phyloP scores from a whole-genome alignment of 352 stramenopile species.

The Phytopythium vexans region DNA sequence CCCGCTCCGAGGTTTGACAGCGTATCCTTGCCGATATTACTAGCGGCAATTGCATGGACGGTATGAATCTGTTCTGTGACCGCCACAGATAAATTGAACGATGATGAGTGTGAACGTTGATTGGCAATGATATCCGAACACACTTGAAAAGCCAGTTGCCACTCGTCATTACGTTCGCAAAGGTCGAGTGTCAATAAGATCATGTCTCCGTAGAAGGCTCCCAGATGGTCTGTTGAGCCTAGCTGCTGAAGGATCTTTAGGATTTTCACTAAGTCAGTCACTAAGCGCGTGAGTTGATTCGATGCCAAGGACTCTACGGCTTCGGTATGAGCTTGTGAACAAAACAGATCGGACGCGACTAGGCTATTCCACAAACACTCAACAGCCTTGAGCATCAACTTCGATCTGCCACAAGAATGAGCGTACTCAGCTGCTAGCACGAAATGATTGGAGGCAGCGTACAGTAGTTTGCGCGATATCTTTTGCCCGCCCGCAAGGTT shows the following conservation, averaged over 20 bases:
- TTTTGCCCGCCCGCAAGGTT: slow-evolving; percentile 36
- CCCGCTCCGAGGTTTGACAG: slow-evolving; percentile 11
- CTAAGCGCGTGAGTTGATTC: slow-evolving; percentile 17
- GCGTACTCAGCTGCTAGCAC: slow-evolving; percentile 44
- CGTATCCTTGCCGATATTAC: slow-evolving; percentile 47
- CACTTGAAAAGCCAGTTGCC: slow-evolving; percentile 34
- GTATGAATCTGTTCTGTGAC: slow-evolving; percentile 55
- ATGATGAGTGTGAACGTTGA: slow-evolving; percentile 13
- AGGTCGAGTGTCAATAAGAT: slow-evolving; percentile 48
- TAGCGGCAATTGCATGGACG: slow-evolving; percentile 44
- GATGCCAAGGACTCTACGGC: too few relatives aligned
- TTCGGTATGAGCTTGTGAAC: too few relatives aligned
- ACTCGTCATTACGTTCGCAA: slow-evolving; percentile 46
- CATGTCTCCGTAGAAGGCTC: slow-evolving; percentile 47
- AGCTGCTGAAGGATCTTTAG: slow-evolving; percentile 23
- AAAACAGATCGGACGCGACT: slow-evolving; percentile 15
- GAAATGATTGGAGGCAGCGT: slow-evolving; percentile 52
- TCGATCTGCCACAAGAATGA: slow-evolving; percentile 7
- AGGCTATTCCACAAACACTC: slow-evolving; percentile 79
- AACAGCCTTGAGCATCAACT: slow-evolving; percentile 42
- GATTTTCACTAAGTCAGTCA: slow-evolving; percentile 15
- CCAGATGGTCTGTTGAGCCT: neutral
- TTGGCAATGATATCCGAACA: slow-evolving; percentile 27
- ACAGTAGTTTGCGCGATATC: slow-evolving; percentile 40
- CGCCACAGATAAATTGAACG: slow-evolving; percentile 10